Conservation (phyloP, 805 yeast species). For the Sugiyamaella smithiae region DNA sequence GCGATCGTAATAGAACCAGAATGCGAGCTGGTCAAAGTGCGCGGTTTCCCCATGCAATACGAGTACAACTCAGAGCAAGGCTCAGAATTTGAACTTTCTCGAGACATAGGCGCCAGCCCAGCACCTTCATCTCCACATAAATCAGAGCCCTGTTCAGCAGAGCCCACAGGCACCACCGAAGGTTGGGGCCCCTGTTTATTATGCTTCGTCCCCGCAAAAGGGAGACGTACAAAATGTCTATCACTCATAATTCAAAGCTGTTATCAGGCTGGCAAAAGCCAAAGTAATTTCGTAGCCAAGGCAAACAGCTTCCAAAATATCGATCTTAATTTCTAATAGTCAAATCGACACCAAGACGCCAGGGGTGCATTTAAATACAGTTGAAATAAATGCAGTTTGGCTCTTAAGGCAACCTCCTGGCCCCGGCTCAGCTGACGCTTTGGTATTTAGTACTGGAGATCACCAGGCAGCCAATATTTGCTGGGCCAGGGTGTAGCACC, state of each 20-base stretch:
- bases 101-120: not conserved
- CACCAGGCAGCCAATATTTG: not conserved
- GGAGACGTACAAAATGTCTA: conserved; percentile 1
- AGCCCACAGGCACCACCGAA: no score
- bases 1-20: conserved; percentile 34
- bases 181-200: no score
- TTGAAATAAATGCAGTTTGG: no score
- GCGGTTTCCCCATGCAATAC: conserved; percentile 33
- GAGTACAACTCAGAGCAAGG: conserved; percentile 13
- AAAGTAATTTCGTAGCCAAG: no score
- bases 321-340: no score
- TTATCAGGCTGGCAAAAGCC: no score
- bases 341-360: no score
- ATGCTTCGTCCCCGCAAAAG: conserved; percentile 1
- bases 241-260: not conserved
- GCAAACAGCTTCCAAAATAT: no score
- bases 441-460: not conserved
- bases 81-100: not conserved
- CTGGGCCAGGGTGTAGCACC: not conserved
- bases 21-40: conserved; percentile 30
- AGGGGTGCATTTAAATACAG: no score
- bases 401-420: no score
- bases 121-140: no score
- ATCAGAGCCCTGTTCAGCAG: no score
- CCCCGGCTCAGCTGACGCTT: conserved; percentile 1